Evolutionary conservation across 305 asterid genomes (phyloP), one percentile per base, ranked within the genome.

Genomic region (Fraxinus nigra): DNA sequence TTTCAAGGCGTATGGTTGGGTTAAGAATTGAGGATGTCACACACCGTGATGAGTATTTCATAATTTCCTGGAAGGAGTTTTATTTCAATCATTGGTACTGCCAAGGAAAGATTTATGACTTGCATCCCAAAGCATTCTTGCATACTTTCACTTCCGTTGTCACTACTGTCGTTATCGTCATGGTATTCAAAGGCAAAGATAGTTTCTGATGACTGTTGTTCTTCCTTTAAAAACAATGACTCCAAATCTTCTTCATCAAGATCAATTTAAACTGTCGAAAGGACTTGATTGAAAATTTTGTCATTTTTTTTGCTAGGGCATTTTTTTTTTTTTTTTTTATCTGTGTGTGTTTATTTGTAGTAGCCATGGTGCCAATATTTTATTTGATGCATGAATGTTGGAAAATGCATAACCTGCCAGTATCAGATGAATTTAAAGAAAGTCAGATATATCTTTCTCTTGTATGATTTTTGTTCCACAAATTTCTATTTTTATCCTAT

Each of bases 401-500:
- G 28, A 56, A 56, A 7, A 56, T 56, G 67, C 13, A 56, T 18
- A 18, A 56, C 13, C 67, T 56, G 10, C 67, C 13, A 56, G 28
- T 18, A 56, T 18, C 28, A 5, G 28, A 18, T 56, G 28, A 56
- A 56, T 20, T 56, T 56, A 18, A 56, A 56, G 67, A 56, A 56
- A 56, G 13, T 1, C 3, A 7, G 72, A 67, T 70, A 32, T 20
- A 67, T 61, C 11, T 69, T 63, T 63, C 26, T 3, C 75, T 32
- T 51, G 16, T 34, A 33, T 69, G 24, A 65, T 4, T 80, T 72
- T 78, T 54, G 76, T 38, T 75, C 40, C 11, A 61, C 9, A 2
- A 32, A 61, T 26, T 78, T 56, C 70, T 81, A 59, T 82, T 51
- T 77, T 59, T 40, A 79, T 83, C 51, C 28, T 14, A 22, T 76